A percentile compares a stretch with the other conserved stretches of the same genome.
phyloP scores from a whole-genome alignment of 2,329 filamentous ascomycete species.

The Trichophyton schoenleinii region DNA sequence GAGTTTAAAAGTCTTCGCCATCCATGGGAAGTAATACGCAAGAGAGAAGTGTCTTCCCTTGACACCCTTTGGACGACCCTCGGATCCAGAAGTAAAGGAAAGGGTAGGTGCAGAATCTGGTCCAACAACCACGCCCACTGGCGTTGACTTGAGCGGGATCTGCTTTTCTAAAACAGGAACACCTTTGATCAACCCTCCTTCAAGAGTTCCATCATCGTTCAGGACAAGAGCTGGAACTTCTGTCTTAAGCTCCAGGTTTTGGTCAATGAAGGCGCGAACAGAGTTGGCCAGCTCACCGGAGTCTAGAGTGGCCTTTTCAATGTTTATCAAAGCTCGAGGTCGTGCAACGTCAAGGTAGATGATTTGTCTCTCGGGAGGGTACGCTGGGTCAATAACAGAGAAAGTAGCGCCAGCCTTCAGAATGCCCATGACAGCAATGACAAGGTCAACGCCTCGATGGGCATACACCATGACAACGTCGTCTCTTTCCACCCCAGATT shows the following conservation, averaged over 20 bases:
- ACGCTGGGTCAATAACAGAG: slow-evolving; percentile 61
- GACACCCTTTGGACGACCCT: slow-evolving; percentile 77
- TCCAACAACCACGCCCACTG: slow-evolving; percentile 64
- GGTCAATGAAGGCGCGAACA: slow-evolving; percentile 56
- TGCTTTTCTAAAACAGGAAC: slow-evolving; percentile 53
- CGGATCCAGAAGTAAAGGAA: slow-evolving; percentile 58
- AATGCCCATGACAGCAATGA: slow-evolving; percentile 68
- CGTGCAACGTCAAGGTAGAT: slow-evolving; percentile 72
- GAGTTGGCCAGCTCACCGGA: slow-evolving; percentile 49
- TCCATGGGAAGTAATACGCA: slow-evolving; percentile 83
- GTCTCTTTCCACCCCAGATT: slow-evolving; percentile 59
- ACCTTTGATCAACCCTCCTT: slow-evolving; percentile 55
- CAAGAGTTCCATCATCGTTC: slow-evolving; percentile 55
- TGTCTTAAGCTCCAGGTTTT: slow-evolving; percentile 59
- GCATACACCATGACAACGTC: slow-evolving; percentile 93
- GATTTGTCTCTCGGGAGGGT: slow-evolving; percentile 67
- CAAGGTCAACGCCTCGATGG: slow-evolving; percentile 65
- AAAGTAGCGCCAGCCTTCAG: slow-evolving; percentile 48
- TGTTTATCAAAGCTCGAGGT: slow-evolving; percentile 59
- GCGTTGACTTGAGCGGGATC: slow-evolving; percentile 40
- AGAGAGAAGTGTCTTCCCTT: slow-evolving; percentile 75
- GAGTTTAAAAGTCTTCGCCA: slow-evolving; percentile 70
- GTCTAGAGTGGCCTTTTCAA: slow-evolving; percentile 59
- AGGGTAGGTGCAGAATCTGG: slow-evolving; percentile 74
- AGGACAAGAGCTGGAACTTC: slow-evolving; percentile 63